Evolutionary conservation across 176 grass and related monocot species (phyloP), one percentile per base, ranked within the genome.

Genomic region (Thalia dealbata): DNA sequence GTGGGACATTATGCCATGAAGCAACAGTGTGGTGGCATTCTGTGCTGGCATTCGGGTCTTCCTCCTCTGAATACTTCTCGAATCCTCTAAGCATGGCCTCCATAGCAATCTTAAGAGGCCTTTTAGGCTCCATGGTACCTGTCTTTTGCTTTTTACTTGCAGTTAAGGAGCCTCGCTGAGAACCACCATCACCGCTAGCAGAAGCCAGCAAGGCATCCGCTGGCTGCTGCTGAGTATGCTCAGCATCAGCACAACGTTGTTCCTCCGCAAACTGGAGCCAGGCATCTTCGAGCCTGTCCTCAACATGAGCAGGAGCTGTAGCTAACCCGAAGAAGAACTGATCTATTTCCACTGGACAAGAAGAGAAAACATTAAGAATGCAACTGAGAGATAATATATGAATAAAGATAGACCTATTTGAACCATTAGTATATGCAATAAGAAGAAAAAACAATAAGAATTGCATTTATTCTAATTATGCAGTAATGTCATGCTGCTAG

Each of bases 261-360:
- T 96, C 78, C 1, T 61, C 76, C 2, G 93, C 87, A 66, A 96
- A 96, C 48, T 88, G 84, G 75, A 96, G 77, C 89, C 93, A 96
- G 21, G 87, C 93, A 50, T 96, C 93, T 8, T 92, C 79, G 3
- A 96, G 83, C 54, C 78, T 87, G 81, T 96, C 93, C 84, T 96
- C 89, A 5, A 87, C 93, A 30, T 96, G 93, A 8, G 89, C 93
- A 50, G 87, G 93, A 0, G 93, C 89, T 0, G 93, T 96, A 38
- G 89, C 87, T 61, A 96, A 77, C 67, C 93, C 89, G 41, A 96
- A 96, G 84, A 96, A 96, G 87, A 96, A 96, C 70, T 15, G n/a
- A 7, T 44, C 77, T 32, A 77, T 86, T n/a, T 91, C 86, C 79
- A 74, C 38, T 38, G 69, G 69, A 10, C 68, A 72, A 44, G n/a